Evolutionary conservation across 345 rosid genomes (phyloP), one percentile per base, ranked within the genome.

Genomic region (Populus tremula): DNA sequence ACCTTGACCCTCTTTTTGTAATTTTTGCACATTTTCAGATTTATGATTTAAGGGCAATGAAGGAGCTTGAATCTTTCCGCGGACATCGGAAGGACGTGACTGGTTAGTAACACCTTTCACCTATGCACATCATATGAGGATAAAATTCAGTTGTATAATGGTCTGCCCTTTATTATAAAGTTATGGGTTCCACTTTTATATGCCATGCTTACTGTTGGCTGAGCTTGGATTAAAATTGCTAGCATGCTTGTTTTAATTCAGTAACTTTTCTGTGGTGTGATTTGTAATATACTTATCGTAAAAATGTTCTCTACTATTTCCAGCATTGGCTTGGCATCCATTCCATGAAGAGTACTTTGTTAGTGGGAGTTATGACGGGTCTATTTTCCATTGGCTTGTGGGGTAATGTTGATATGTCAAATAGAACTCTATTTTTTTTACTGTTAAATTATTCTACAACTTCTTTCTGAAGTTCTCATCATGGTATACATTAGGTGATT

Each of bases 241-340:
- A 67, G 43, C 71, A 18, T 39, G 12, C 35, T 27, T 76, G 20
- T 39, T 76, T 76, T 31, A 36, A 41, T 18, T 38, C 36, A 8
- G 47, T 25, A 39, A 20, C 38, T 59, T 29, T 67, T 74, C 67
- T 70, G 17, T 53, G 8, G 4, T 31, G 69, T 67, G 50, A 35
- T 69, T 53, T 25, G 31, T 75, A 5, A 61, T 47, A 67, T 62
- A 59, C 69, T 79, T 20, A 69, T 64, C 41, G 1, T 21, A 56
- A 56, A 27, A 10, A 50, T 39, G 27, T 63, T 74, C 50, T 77
- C 76, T 76, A 31, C 38, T 64, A 31, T 73, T 80, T 61, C 45
- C 76, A 95, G 99, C 95, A 62, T 81, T 96, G 97, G 97, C 97
- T 62, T 96, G 98, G 98, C 98, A 96, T 82, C 99, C 99, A 72